Base-by-base conservation (phyloP, 768 basidiomycete species). In the Cystobasidiopsis lactophilus region DNA sequence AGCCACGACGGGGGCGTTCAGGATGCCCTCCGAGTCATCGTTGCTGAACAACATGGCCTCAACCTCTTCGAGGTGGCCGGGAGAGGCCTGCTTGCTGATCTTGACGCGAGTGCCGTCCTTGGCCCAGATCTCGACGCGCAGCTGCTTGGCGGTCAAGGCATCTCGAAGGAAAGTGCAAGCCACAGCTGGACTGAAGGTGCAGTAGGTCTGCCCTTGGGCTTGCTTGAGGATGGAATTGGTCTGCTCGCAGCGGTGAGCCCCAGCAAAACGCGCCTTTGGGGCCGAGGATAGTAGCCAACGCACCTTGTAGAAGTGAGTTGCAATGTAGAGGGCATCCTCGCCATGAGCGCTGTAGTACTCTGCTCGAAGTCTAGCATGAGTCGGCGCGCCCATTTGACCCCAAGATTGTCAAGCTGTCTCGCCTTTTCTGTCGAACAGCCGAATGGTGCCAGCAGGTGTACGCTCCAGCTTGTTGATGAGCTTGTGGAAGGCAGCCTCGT, bases 191-290 rank as follows among this genome's bases (percentile, higher is more conserved):
- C 77, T 83, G 52, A 98, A 71, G 0, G 74, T 76, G 46, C 93
- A 85, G 50, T 78, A 80, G 27, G 54, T 56, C 9, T 62, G 52
- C 5, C 91, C 91, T n/a, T n/a, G n/a, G 39, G 93, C 77, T 64
- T 84, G 82, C 66, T 91, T 91, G 67, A 98, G 73, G 54, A 95
- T 88, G 1, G 84, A 80, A 60, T 84, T 82, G 2, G 93, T 98
- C 52, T 76, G 80, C 60, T 76, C 86, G 50, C 82, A 77, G 59
- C 84, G 74, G n/a, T n/a, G n/a, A n/a, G n/a, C n/a, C n/a, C n/a
- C n/a, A n/a, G n/a, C n/a, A n/a, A n/a, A n/a, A n/a, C n/a, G n/a
- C n/a, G n/a, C n/a, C n/a, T n/a, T n/a, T n/a, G n/a, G n/a, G n/a
- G n/a, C n/a, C n/a, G n/a, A n/a, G n/a, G n/a, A n/a, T n/a, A n/a